Evolutionary conservation across 73 alveolate species (phyloP).

Genomic region (Symbiodinium pilosum): DNA sequence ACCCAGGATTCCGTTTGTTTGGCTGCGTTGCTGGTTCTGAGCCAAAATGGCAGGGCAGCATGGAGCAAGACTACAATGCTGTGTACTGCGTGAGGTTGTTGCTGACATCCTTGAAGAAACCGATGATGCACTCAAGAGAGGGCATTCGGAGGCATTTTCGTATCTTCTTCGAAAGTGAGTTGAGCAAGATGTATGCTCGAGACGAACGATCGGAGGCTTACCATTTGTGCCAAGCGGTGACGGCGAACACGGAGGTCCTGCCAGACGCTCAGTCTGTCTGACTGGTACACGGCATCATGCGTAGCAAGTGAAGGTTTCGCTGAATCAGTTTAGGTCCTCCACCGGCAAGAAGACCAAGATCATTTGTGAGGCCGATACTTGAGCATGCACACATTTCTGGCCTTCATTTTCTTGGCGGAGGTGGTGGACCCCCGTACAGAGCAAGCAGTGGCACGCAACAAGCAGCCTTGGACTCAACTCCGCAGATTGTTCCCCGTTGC

Average conservation of each 20-base stretch:
- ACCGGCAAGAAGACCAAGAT: slow-evolving; percentile 21
- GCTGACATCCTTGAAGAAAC: slow-evolving; percentile 25
- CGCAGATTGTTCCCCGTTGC: no score
- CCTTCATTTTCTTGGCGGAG: no score
- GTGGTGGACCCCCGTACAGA: slow-evolving; percentile 71
- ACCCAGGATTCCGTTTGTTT: slow-evolving; percentile 68
- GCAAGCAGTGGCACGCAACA: slow-evolving; percentile 53
- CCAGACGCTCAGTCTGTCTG: background rate
- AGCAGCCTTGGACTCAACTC: no score
- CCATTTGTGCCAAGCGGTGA: background rate
- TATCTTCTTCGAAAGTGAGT: no score
- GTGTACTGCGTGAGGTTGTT: slow-evolving; percentile 1
- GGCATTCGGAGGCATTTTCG: background rate
- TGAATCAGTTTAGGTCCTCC: background rate
- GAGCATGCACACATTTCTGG: no score
- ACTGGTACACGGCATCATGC: no score
- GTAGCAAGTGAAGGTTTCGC: no score
- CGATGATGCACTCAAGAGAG: background rate
- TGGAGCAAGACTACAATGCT: no score
- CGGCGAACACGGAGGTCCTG: background rate
- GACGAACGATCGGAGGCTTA: background rate
- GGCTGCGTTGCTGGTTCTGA: slow-evolving; percentile 24
- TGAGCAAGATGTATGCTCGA: background rate
- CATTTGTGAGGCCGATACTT: slow-evolving; percentile 40
- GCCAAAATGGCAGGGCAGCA: no score